A percentile compares a stretch with the other conserved stretches of the same genome.
Evolutionary conservation across 2,329 filamentous ascomycete species (phyloP).

Genomic region (Ceratocystis papillata): DNA sequence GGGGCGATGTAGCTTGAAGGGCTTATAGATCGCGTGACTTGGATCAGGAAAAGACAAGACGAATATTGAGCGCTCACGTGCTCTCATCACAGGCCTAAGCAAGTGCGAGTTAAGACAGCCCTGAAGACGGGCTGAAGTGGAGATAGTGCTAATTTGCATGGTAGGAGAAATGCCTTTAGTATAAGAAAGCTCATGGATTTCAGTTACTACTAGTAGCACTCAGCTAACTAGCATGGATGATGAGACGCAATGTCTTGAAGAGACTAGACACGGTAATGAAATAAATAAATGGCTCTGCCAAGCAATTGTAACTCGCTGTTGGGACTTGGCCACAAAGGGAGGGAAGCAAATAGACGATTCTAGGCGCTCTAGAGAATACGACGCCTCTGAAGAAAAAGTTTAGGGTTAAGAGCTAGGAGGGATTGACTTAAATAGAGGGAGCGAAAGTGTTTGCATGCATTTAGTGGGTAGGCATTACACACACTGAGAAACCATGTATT

Average conservation of each 20-base stretch:
- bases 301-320: background rate
- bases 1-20: background rate
- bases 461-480: background rate
- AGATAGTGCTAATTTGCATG: background rate
- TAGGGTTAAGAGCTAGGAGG: background rate
- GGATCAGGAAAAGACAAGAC: background rate
- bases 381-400: background rate
- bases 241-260: background rate
- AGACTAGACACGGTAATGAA: background rate
- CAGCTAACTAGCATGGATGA: background rate
- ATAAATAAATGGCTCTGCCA: background rate
- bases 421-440: background rate
- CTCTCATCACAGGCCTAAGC: background rate
- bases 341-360: conserved; percentile 7
- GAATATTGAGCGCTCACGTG: background rate
- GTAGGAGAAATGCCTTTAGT: background rate
- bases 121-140: background rate
- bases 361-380: background rate
- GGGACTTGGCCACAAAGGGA: background rate
- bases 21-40: background rate
- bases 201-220: background rate
- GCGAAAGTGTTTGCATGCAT: background rate
- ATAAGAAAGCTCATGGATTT: background rate
- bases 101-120: too few relatives aligned
- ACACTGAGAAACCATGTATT: background rate